Conservation (phyloP, 163 green algal species). For the Scenedesmus sp. region DNA sequence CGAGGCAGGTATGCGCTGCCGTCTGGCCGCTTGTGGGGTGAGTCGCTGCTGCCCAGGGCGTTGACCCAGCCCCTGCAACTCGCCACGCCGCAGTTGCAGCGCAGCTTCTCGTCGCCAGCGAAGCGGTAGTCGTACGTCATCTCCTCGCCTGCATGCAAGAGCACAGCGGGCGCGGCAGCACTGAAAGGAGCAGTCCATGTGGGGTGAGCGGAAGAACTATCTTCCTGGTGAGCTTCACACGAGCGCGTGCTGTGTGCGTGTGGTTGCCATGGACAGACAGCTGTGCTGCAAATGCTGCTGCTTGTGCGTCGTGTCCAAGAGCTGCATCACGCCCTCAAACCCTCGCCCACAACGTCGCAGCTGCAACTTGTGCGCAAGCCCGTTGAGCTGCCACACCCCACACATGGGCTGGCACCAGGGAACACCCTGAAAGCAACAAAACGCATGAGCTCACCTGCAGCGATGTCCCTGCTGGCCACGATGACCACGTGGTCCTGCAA, state of each 20-base stretch:
- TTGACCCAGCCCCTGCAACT: constrained; percentile 84
- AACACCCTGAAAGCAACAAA: too few species aligned
- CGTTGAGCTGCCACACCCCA: too few species aligned
- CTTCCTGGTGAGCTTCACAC: not conserved
- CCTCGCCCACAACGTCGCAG: too few species aligned
- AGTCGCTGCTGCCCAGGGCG: constrained; percentile 6
- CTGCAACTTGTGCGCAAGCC: too few species aligned
- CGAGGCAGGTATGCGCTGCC: constrained; percentile 8
- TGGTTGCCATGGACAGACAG: too few species aligned
- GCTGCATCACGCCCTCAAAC: too few species aligned
- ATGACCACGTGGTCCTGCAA: constrained; percentile 80
- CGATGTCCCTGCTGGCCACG: constrained; percentile 61
- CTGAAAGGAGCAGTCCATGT: not conserved
- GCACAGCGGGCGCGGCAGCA: not conserved
- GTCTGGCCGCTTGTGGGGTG: not conserved
- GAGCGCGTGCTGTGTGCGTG: too few species aligned
- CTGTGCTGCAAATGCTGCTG: not conserved
- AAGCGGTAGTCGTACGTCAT: constrained; percentile 97
- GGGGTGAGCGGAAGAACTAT: not conserved
- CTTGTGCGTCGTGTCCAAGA: too few species aligned
- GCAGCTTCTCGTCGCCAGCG: constrained; percentile 68
- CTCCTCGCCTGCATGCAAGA: constrained; percentile 81
- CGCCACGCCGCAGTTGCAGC: constrained; percentile 82
- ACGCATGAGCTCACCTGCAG: not conserved
- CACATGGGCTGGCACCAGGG: too few species aligned